phyloP scores from a whole-genome alignment of 75 land plant genomes.

The Isoetes taiwanensis region DNA sequence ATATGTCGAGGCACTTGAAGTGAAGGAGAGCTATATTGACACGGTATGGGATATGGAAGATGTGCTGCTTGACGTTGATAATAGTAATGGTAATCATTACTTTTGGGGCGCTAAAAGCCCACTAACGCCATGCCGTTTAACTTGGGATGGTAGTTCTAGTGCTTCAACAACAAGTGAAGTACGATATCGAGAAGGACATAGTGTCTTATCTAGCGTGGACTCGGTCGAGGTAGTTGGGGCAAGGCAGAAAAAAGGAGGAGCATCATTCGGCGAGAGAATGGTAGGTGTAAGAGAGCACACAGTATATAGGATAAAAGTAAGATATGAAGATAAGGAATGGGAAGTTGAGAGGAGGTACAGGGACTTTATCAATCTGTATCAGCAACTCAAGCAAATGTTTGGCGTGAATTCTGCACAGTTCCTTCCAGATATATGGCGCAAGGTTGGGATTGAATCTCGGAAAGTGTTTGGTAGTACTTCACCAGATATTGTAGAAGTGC shows the following conservation, averaged over 20 bases:
- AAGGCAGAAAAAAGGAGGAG: constrained; percentile 67
- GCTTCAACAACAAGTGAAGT: background rate
- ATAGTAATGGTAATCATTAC: constrained; percentile 20
- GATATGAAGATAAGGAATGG: constrained; percentile 54
- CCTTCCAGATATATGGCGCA: constrained; percentile 74
- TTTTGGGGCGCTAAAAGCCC: constrained; percentile 9
- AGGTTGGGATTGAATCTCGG: constrained; percentile 59
- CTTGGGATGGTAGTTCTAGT: background rate
- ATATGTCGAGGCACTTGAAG: constrained; percentile 34
- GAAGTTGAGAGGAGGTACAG: constrained; percentile 81
- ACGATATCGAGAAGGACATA: background rate
- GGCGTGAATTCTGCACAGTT: constrained; percentile 22
- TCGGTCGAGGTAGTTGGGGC: constrained; percentile 91
- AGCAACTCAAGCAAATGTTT: constrained; percentile 35
- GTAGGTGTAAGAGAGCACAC: constrained; percentile 92
- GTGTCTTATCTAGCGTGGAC: constrained; percentile 19
- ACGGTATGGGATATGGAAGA: constrained; percentile 88
- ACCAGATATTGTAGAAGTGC: constrained; percentile 61
- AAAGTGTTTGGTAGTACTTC: constrained; percentile 85
- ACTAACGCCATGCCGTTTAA: constrained; percentile 1
- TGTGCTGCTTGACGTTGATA: constrained; percentile 50
- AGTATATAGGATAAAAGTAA: constrained; percentile 60
- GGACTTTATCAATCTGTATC: constrained; percentile 68
- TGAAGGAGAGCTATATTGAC: constrained; percentile 52
- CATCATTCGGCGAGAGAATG: constrained; percentile 78